Base-by-base conservation (phyloP, 768 basidiomycete genomes). In the Gymnopilus junonius region DNA sequence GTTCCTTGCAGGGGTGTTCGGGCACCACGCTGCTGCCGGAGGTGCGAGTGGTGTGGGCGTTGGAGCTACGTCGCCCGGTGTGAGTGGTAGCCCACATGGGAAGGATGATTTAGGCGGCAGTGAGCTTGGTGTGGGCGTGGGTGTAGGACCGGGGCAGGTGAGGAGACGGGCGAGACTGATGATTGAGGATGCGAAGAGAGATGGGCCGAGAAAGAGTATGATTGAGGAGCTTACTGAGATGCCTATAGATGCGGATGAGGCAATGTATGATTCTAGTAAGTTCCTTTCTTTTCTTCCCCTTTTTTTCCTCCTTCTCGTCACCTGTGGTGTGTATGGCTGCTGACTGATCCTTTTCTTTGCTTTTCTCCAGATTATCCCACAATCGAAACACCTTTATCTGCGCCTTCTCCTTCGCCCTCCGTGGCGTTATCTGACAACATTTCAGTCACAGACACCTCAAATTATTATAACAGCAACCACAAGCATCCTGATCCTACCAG, bases 1-100 rank as follows among this genome's bases (percentile, higher is more conserved):
- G 63, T 99, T 99, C 76, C 78, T 99, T 59, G 96, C 96, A 10
- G 90, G 94, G 12, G 91, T 98, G 2, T 99, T 99, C 77, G 91
- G 91, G 12, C 75, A 74, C 46, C 84, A 82, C 58, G 79, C 80
- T 1, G 80, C 76, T 48, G 74, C 79, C n/a, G 67, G 43, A 11
- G 62, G 80, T 74, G 55, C 74, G 70, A 61, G 80, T 75, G 59
- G 73, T 71, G 31, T 64, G 11, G 50, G 61, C 32, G 60, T 61
- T 0, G 67, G 56, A 10, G 56, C 65, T 3, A 57, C 65, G 23
- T 40, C 56, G 37, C 71, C 48, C 25, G 58, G 58, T 17, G 34
- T 8, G 20, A 46, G 48, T 14, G 20, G 74, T 37, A 69, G 65
- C 34, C 76, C 77, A 56, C 76, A 78, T 34, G 76, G 74, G 46